phyloP scores from a whole-genome alignment of 345 rosid genomes.

The Pistacia vera region DNA sequence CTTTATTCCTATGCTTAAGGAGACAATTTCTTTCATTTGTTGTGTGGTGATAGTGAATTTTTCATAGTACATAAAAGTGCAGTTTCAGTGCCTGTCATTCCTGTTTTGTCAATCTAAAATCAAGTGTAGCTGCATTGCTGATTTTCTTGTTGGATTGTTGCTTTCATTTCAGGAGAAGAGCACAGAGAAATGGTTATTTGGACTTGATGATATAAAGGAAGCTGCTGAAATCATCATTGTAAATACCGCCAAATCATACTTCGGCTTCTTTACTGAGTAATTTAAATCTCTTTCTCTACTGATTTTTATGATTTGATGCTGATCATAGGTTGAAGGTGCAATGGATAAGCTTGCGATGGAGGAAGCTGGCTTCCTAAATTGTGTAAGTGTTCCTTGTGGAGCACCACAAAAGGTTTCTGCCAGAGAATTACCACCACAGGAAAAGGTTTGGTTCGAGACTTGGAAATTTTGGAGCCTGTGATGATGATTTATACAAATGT shows the following conservation, averaged over 20 bases:
- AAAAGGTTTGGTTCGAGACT: constrained; percentile 30
- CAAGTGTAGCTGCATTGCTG: neutral
- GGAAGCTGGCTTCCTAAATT: constrained; percentile 57
- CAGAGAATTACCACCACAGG: constrained; percentile 36
- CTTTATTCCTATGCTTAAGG: no score
- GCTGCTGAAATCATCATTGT: constrained; percentile 49
- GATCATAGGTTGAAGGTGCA: constrained; percentile 59
- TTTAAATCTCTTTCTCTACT: neutral
- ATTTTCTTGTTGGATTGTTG: neutral
- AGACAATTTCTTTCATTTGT: no score
- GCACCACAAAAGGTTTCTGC: constrained; percentile 45
- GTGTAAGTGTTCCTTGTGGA: constrained; percentile 54
- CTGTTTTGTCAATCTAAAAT: neutral
- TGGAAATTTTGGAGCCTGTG: neutral
- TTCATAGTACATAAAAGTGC: no score
- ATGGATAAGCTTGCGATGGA: constrained; percentile 55
- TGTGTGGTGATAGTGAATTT: no score
- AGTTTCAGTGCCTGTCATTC: no score
- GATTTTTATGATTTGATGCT: neutral
- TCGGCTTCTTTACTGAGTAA: neutral
- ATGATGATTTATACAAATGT: no score
- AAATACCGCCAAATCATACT: constrained; percentile 6
- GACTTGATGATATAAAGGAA: constrained; percentile 48
- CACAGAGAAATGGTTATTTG: constrained; percentile 45
- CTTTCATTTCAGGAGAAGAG: constrained; percentile 41